A percentile compares a stretch with the other conserved stretches of the same genome.
These are phyloP conservation scores for Cyberlindnera nakhonratchasimensis DNA, from an alignment of 805 yeast genomes.

Conservation along the genomic window DNA sequence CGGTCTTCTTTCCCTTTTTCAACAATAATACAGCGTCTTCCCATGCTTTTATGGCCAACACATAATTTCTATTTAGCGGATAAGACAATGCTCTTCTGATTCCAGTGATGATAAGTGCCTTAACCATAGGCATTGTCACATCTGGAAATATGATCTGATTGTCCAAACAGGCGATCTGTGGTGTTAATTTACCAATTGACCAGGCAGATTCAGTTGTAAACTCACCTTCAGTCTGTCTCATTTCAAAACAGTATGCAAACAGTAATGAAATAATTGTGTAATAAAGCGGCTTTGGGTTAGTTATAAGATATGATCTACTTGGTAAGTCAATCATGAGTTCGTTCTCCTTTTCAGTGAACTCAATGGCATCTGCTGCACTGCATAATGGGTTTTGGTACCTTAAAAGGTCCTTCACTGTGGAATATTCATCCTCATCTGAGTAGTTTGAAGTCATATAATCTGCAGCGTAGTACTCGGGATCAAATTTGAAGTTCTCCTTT, in stretches of 20 bases:
- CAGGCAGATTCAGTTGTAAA: conserved; percentile 86
- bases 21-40: conserved; percentile 65
- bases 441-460: conserved; percentile 64
- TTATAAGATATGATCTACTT: conserved; percentile 52
- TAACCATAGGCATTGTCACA: conserved; percentile 34
- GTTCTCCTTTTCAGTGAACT: conserved; percentile 58
- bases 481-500: conserved; percentile 73
- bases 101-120: conserved; percentile 55
- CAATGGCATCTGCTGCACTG: conserved; percentile 20
- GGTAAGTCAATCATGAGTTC: conserved; percentile 71
- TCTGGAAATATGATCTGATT: conserved; percentile 41
- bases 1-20: conserved; percentile 63
- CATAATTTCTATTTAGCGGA: conserved; percentile 76
- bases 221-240: conserved; percentile 66
- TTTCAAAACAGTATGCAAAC: conserved; percentile 73
- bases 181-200: conserved; percentile 84
- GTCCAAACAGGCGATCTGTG: conserved; percentile 75
- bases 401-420: conserved; percentile 41
- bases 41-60: conserved; percentile 62
- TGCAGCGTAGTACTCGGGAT: conserved; percentile 83
- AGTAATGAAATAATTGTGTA: conserved; percentile 61
- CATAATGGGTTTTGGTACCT: conserved; percentile 51
- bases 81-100: conserved; percentile 71
- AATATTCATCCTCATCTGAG: conserved; percentile 48
- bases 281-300: conserved; percentile 53